A percentile compares a stretch with the other conserved stretches of the same genome.
phyloP scores from a whole-genome alignment of 1,139 yeast species.

The Pichia sp. region DNA sequence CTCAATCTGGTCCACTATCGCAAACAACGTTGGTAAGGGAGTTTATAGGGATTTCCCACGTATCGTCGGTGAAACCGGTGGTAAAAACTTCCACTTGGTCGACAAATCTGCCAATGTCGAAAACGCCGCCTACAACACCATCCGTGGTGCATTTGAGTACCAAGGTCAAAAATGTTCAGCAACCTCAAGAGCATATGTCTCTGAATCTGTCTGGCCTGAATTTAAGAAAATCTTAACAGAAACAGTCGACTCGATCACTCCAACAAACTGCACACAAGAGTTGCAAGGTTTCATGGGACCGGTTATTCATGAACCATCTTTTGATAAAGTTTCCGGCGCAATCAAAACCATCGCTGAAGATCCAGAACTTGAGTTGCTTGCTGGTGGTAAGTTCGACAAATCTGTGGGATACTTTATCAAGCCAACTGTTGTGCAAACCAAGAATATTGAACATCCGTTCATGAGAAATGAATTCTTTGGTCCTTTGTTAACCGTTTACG shows the following conservation, averaged over 20 bases:
- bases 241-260: conserved; percentile 45
- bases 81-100: conserved; percentile 90
- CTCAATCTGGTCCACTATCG: conserved; percentile 70
- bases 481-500: conserved; percentile 78
- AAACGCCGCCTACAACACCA: conserved; percentile 80
- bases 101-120: conserved; percentile 70
- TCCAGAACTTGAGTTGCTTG: conserved; percentile 65
- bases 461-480: conserved; percentile 85
- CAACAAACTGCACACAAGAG: conserved; percentile 65
- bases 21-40: conserved; percentile 64
- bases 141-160: conserved; percentile 94
- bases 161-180: conserved; percentile 99
- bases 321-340: conserved; percentile 65
- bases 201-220: conserved; percentile 75
- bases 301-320: conserved; percentile 86
- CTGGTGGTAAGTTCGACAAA: conserved; percentile 77
- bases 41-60: conserved; percentile 87
- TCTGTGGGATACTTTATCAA: conserved; percentile 73
- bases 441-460: conserved; percentile 70
- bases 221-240: conserved; percentile 54
- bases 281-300: conserved; percentile 87
- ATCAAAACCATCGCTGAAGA: conserved; percentile 71
- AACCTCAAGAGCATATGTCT: conserved; percentile 77
- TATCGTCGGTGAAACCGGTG: conserved; percentile 98
- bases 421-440: conserved; percentile 79